phyloP scores from a whole-genome alignment of 345 rosid genomes.

The Psidium friedrichsthalianum region DNA sequence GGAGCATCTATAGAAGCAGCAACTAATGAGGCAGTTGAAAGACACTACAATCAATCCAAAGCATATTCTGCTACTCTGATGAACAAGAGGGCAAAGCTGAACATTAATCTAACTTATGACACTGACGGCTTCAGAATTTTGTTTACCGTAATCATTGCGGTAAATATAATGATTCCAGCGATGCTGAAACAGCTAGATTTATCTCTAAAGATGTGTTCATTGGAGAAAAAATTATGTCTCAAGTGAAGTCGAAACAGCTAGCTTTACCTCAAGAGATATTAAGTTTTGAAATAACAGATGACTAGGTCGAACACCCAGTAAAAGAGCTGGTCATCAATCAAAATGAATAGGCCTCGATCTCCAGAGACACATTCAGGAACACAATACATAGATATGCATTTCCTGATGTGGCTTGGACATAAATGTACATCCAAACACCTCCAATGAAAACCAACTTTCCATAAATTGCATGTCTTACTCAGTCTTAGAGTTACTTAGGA shows the following conservation, averaged over 20 bases:
- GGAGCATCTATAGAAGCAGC: neutral
- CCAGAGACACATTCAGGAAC: neutral
- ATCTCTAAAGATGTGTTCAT: neutral
- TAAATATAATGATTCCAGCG: neutral
- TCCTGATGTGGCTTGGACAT: neutral
- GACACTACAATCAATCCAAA: neutral
- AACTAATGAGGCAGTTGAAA: neutral
- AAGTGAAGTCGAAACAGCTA: neutral
- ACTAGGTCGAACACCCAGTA: neutral
- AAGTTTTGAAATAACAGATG: neutral
- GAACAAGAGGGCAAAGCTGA: neutral
- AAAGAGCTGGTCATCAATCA: neutral
- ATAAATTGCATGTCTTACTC: neutral
- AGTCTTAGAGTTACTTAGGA: neutral
- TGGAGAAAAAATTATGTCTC: neutral
- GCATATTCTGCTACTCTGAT: neutral
- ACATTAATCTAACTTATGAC: neutral
- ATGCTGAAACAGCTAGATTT: neutral
- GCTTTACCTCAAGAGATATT: neutral
- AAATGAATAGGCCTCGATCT: neutral
- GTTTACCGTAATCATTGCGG: neutral
- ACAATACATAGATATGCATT: neutral
- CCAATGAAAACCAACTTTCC: neutral
- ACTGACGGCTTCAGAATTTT: neutral
- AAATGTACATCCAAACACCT: neutral